phyloP scores from a whole-genome alignment of 2,329 filamentous ascomycete genomes.

The Fusarium oligoseptatum region DNA sequence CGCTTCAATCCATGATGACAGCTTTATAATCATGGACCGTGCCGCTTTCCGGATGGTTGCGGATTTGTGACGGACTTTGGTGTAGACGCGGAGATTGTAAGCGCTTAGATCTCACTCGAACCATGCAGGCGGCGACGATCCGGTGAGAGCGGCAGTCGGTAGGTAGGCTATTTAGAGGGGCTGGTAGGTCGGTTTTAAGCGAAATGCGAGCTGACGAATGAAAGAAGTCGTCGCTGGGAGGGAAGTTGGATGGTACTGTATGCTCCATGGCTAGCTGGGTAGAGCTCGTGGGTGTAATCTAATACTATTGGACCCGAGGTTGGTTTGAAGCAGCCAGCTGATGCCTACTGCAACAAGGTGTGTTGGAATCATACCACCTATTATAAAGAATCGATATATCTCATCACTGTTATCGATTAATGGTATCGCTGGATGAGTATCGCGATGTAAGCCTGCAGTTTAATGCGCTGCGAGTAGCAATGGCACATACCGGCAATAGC shows the following conservation, averaged over 20 bases:
- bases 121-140: not conserved
- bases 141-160: not conserved
- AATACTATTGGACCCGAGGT: not conserved
- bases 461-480: not conserved
- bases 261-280: no score
- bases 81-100: not conserved
- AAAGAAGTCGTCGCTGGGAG: not conserved
- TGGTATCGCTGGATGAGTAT: not conserved
- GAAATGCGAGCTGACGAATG: not conserved
- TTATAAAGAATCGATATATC: no score
- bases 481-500: not conserved
- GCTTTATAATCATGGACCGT: not conserved
- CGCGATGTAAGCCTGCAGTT: not conserved
- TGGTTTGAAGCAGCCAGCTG: not conserved
- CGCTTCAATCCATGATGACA: not conserved
- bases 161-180: not conserved
- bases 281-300: no score
- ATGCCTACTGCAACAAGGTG: not conserved
- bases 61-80: not conserved
- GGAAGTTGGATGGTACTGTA: not conserved
- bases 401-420: fast-evolving
- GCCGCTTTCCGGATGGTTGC: not conserved
- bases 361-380: not conserved
- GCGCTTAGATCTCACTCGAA: not conserved
- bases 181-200: not conserved